Evolutionary conservation across 2,329 filamentous ascomycete genomes (phyloP), one percentile per base, ranked within the genome.

Genomic region (Sporothrix protearum): DNA sequence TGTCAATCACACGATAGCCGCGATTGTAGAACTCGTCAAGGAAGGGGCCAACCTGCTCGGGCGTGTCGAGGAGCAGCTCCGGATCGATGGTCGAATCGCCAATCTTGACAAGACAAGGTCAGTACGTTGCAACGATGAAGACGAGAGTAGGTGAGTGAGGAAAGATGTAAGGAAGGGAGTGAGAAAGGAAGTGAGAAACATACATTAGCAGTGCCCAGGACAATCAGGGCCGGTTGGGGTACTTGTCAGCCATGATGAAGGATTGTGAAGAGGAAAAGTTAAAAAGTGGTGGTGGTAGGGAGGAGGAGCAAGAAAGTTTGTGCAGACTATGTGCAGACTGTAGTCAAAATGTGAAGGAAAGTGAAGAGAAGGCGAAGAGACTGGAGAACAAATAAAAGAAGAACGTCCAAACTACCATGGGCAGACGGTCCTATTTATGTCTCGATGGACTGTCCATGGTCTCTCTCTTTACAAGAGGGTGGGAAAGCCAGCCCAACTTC

Each of bases 1-100:
- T 82, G 69, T 81, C 80, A 14, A 81, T 25, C 1, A 77, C 73
- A 36, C 68, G 72, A 47, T 78, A 75, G 16, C 80, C 80, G 7
- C 75, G 76, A 0, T 72, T 53, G 36, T 73, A 69, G 57, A 78
- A 78, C 1, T 73, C 71, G 39, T 78, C 74, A 1, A 78, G 71
- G 8, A 73, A 74, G 0, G 36, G 72, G 0, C 76, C 76, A 0
- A 81, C 77, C 42, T 81, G 71, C 1, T 75, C 75, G 3, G 73
- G 73, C 0, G 73, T 73, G 55, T 76, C 74, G 39, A 73, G 74
- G 28, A 16, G 19, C 5, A 63, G 10, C 2, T 22, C 7, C 9
- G 12, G 1, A 16, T 42, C 49, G n/a, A 16, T 12, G 2, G n/a
- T 53, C 5, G 57, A 22, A 36, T 71, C 69, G 45, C 69, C 69